Conservation (phyloP, 169 alveolate genomes). For the Neospora caninum region DNA sequence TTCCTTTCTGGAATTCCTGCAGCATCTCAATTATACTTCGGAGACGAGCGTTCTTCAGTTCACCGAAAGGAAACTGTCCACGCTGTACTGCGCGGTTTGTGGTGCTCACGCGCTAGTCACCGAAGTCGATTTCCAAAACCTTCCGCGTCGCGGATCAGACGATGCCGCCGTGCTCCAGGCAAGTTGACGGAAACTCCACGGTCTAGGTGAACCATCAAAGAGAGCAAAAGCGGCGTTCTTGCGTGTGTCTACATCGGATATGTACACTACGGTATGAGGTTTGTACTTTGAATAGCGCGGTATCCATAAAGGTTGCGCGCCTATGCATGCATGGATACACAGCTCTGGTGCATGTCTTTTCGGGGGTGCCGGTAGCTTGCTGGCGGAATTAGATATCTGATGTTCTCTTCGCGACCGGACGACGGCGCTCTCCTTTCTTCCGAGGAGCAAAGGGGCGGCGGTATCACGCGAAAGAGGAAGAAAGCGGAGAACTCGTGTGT, state of each 20-base stretch:
- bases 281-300: neutral
- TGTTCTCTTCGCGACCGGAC: too few relatives aligned
- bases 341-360: too few relatives aligned
- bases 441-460: too few relatives aligned
- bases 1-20: neutral
- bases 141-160: conserved; percentile 42
- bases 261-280: neutral
- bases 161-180: conserved; percentile 51
- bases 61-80: conserved; percentile 22
- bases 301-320: neutral
- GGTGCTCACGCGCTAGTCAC: conserved; percentile 57
- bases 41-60: conserved; percentile 35
- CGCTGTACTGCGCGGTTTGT: conserved; percentile 51
- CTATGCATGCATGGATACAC: too few relatives aligned
- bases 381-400: too few relatives aligned
- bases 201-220: neutral
- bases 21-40: conserved; percentile 47
- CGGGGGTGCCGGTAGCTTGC: too few relatives aligned
- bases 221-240: neutral
- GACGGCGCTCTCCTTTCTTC: too few relatives aligned
- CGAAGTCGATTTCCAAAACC: conserved; percentile 29
- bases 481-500: too few relatives aligned
- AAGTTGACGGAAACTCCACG: neutral
- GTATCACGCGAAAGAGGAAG: too few relatives aligned
- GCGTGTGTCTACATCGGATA: too few relatives aligned